These are phyloP conservation scores for Sarcodon aspratus DNA, from an alignment of 768 basidiomycete genomes.

Conservation along the genomic window DNA sequence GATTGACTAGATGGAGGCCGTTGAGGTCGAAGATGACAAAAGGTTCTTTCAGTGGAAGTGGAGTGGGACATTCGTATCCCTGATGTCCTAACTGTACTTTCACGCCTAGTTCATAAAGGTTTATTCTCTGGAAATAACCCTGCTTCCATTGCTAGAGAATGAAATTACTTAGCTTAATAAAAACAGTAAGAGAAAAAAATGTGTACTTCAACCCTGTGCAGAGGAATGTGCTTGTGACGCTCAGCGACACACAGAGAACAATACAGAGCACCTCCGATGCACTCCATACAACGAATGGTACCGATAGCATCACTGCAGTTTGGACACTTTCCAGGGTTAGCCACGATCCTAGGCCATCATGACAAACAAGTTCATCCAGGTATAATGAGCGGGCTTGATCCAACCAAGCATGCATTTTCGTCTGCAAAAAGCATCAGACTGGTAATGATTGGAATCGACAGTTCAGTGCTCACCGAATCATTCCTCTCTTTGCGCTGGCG, in stretches of 20 bases:
- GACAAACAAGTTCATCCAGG: not conserved
- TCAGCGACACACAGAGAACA: not conserved
- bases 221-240: not conserved
- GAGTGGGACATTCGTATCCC: slow-evolving; percentile 4
- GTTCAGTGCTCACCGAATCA: not conserved
- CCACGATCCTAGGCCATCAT: too few relatives aligned
- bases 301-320: not conserved
- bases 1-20: slow-evolving; percentile 13
- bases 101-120: slow-evolving; percentile 10
- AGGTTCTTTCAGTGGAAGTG: not conserved
- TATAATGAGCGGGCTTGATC: not conserved
- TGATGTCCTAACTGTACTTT: slow-evolving; percentile 16
- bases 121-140: too few relatives aligned
- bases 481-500: not conserved
- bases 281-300: not conserved
- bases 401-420: not conserved
- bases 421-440: too few relatives aligned
- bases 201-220: not conserved
- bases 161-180: slow-evolving; percentile 7
- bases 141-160: slow-evolving; percentile 5
- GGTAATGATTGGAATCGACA: too few relatives aligned
- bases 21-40: slow-evolving; percentile 14
- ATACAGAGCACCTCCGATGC: not conserved
- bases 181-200: not conserved
- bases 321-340: not conserved